Evolutionary conservation across 2,329 filamentous ascomycete species (phyloP).

Genomic region (Trichoderma sp.): DNA sequence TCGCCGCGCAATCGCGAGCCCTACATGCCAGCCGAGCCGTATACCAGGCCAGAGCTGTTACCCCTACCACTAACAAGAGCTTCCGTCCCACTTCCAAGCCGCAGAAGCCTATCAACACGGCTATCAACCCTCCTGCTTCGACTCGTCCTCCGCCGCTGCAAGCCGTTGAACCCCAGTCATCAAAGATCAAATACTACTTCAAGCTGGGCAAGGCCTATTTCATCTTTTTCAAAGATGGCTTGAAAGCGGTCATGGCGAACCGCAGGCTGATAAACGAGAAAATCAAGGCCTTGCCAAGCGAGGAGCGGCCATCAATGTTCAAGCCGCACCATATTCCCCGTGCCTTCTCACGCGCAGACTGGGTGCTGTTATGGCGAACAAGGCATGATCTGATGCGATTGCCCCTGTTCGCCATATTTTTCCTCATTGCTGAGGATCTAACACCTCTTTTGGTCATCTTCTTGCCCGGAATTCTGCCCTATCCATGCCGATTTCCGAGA

Average conservation of each 20-base stretch:
- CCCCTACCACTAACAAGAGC: slow-evolving; percentile 33
- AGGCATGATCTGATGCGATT: slow-evolving; percentile 75
- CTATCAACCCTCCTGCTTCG: slow-evolving; percentile 71
- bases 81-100: slow-evolving; percentile 34
- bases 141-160: slow-evolving; percentile 73
- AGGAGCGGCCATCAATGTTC: slow-evolving; percentile 55
- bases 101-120: slow-evolving; percentile 39
- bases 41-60: slow-evolving; percentile 33
- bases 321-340: slow-evolving; percentile 41
- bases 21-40: slow-evolving; percentile 29
- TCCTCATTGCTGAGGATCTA: slow-evolving; percentile 83
- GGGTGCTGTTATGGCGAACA: slow-evolving; percentile 70
- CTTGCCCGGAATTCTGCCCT: slow-evolving; percentile 72
- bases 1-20: slow-evolving; percentile 19
- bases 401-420: slow-evolving; percentile 74
- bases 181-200: slow-evolving; percentile 54
- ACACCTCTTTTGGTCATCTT: slow-evolving; percentile 78
- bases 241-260: slow-evolving; percentile 75
- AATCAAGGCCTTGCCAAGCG: slow-evolving; percentile 51
- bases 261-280: slow-evolving; percentile 54
- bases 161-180: slow-evolving; percentile 58
- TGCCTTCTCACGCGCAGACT: slow-evolving; percentile 64
- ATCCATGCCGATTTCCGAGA: slow-evolving; percentile 78
- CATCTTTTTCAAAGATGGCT: slow-evolving; percentile 83
- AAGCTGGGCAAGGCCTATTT: slow-evolving; percentile 74